Evolutionary conservation across 345 rosid species (phyloP), one percentile per base, ranked within the genome.

Genomic region (Adansonia digitata): DNA sequence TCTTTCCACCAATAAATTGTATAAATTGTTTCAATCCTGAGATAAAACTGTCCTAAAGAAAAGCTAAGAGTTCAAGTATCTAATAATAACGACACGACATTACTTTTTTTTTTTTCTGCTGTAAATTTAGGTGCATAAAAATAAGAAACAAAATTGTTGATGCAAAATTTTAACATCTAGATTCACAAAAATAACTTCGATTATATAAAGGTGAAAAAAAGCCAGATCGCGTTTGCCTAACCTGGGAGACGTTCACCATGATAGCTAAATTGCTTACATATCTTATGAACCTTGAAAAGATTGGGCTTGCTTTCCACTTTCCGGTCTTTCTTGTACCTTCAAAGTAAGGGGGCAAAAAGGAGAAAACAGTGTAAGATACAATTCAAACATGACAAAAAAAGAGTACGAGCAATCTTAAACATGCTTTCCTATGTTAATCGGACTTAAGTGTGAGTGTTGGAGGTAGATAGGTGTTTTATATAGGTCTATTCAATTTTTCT

Each of bases 1-100:
- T 46, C n/a, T 46, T 22, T 45, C 66, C 43, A 60, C n/a, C 17
- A 73, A 61, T 74, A 61, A 48, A 57, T 61, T 73, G 31, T 60
- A 31, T 60, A 46, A 60, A 45, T 59, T 27, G 13, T 43, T n/a
- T 59, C 27, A 43, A 73, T 43, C 40, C 49, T 46, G n/a, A 34
- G 20, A 43, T 74, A 74, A n/a, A 60, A 29, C 29, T 61, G 42
- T 31, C 39, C 69, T 46, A 73, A 4, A 5, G 26, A 43, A 43
- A 56, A 43, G 34, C 42, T 48, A 61, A 10, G 43, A 29, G 26
- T 35, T 73, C 69, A 59, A n/a, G 20, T 6, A 29, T 49, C 68
- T 40, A 60, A 42, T 31, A 60, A 55, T 20, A 53, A 59, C 63
- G 26, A 27, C 56, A 22, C 5, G 2, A 26, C 34, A 26, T 17